Conservation (phyloP, 495 filamentous ascomycete species). For the Penicillium samsonianum region DNA sequence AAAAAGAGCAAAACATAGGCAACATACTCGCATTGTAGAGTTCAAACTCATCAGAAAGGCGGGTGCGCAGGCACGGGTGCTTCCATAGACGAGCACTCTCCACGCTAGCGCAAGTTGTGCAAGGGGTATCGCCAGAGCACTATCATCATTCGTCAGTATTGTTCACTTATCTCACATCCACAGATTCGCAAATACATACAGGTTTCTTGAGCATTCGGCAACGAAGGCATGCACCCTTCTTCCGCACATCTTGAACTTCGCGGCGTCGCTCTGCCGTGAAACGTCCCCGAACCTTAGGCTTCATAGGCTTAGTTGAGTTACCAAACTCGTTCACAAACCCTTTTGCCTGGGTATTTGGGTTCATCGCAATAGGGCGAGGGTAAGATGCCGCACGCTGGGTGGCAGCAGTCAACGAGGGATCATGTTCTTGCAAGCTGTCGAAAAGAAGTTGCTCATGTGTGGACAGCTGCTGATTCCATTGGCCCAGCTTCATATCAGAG, state of each 20-base stretch:
- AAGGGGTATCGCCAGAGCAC: conserved; percentile 80
- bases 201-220: conserved; percentile 87
- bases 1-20: not conserved
- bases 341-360: conserved; percentile 53
- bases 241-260: conserved; percentile 79
- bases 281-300: conserved; percentile 63
- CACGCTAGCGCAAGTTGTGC: conserved; percentile 75
- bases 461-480: conserved; percentile 46
- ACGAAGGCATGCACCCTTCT: conserved; percentile 79
- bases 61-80: conserved; percentile 73
- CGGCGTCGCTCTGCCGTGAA: conserved; percentile 69
- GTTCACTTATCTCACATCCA: not conserved
- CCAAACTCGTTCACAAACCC: conserved; percentile 60
- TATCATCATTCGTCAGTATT: conserved; percentile 23
- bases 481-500: conserved; percentile 38
- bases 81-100: conserved; percentile 80
- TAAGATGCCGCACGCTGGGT: conserved; percentile 50
- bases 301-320: conserved; percentile 50
- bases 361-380: conserved; percentile 58
- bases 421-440: conserved; percentile 49
- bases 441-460: conserved; percentile 50
- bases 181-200: conserved; percentile 30
- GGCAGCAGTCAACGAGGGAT: conserved; percentile 47
- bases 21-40: conserved; percentile 64
- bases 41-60: conserved; percentile 71